Evolutionary conservation across 1,139 yeast genomes (phyloP), one percentile per base, ranked within the genome.

Genomic region (Yamadazyma triangularis): DNA sequence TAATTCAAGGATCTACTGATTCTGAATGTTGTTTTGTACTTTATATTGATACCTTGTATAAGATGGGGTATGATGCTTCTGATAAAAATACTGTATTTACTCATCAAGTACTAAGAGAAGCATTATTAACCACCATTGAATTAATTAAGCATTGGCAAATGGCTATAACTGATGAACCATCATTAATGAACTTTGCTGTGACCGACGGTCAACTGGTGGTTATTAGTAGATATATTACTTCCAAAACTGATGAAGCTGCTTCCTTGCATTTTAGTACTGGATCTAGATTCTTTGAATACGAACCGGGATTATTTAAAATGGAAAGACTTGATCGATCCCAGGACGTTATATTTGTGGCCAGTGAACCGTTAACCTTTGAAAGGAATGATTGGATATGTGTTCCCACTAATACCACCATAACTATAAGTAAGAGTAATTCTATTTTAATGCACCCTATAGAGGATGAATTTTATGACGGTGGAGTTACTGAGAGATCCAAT

Each of bases 311-410:
- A 47, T 91, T 87, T 62, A 76, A 86, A 47, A 88, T 91, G 96
- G 96, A 91, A 56, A 70, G 98, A 31, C 67, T 86, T 38, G 95
- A 89, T 55, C 70, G 96, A 31, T 85, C 93, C 7, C 97, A 89
- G 53, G 91, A 87, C 55, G 91, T 91, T 23, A 82, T 91, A n/a
- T 84, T 91, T 79, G 87, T 91, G 26, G 96, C 98, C 2, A 82
- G 95, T 22, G 98, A 91, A 51, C 98, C 98, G 0, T 67, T 91
- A 36, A 91, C 98, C 0, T 91, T 91, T 57, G 97, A 91, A 60
- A 66, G 98, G 35, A 91, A 91, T 24, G 98, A 91, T 59, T 91
- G 98, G 98, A 84, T 91, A 36, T 82, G 96, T 12, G 95, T 91
- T 2, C 98, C 97, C 2, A 83, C 97, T 3, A 91, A 91, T 55